phyloP scores from a whole-genome alignment of 2,329 filamentous ascomycete species.

The Raffaelea arxii region DNA sequence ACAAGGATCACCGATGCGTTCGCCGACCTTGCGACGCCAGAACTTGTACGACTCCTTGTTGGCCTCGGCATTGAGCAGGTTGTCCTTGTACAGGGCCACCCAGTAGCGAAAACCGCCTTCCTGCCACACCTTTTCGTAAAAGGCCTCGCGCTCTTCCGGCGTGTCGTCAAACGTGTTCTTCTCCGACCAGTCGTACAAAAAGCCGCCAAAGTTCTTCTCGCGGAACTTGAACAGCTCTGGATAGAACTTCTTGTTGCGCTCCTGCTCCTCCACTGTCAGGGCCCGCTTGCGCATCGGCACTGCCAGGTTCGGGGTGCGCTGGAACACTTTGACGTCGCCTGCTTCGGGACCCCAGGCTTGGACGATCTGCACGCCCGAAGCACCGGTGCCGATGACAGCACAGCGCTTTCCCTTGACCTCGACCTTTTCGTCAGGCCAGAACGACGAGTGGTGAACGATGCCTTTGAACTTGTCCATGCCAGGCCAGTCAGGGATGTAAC shows the following conservation, averaged over 20 bases:
- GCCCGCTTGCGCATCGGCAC: constrained; percentile 47
- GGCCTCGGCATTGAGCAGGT: constrained; percentile 31
- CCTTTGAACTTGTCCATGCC: constrained; percentile 53
- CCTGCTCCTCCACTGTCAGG: constrained; percentile 41
- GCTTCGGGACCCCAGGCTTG: constrained; percentile 49
- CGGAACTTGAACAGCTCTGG: constrained; percentile 42
- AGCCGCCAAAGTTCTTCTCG: constrained; percentile 46
- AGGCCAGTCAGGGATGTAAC: constrained; percentile 51
- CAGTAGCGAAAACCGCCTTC: constrained; percentile 46
- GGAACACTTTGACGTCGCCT: constrained; percentile 48
- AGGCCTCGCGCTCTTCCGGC: constrained; percentile 35
- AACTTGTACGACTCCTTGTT: constrained; percentile 46
- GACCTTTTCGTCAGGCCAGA: constrained; percentile 50
- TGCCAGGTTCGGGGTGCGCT: constrained; percentile 57
- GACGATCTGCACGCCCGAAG: constrained; percentile 53
- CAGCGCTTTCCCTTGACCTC: constrained; percentile 47
- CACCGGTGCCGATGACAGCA: constrained; percentile 55
- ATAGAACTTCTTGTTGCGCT: constrained; percentile 32
- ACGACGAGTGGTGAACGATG: constrained; percentile 47
- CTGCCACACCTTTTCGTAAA: constrained; percentile 38
- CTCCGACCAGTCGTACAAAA: constrained; percentile 45
- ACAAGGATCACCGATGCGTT: constrained; percentile 37
- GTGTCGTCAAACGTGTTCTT: constrained; percentile 46
- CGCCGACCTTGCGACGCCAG: constrained; percentile 41
- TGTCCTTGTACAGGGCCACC: constrained; percentile 45